phyloP scores from a whole-genome alignment of 179 eudicot species.

The Spinacia oleracea region DNA sequence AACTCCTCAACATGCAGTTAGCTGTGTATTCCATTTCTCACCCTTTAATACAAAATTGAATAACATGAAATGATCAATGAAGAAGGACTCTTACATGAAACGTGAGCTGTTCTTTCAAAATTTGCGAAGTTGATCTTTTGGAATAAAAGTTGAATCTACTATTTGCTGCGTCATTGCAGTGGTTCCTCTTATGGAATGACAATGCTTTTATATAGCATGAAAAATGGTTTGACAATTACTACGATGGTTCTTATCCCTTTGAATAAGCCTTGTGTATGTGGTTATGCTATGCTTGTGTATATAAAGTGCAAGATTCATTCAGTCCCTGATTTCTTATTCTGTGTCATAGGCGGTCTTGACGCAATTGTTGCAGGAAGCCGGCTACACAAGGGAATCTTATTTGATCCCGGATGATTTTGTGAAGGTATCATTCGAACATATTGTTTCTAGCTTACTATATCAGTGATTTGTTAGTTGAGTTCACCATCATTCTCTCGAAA shows the following conservation, averaged over 20 bases:
- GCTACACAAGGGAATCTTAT: slow-evolving; percentile 69
- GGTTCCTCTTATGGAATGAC: neutral
- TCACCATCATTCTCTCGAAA: neutral
- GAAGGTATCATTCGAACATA: slow-evolving; percentile 46
- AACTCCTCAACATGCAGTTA: neutral
- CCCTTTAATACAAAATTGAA: neutral
- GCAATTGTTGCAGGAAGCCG: slow-evolving; percentile 82
- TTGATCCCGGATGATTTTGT: slow-evolving; percentile 70
- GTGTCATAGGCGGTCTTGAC: slow-evolving; percentile 57
- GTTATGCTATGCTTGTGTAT: neutral
- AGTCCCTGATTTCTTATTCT: slow-evolving; percentile 17
- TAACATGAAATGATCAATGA: neutral
- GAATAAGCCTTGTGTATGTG: neutral
- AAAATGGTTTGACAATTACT: neutral
- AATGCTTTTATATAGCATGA: neutral
- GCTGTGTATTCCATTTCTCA: neutral
- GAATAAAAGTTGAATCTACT: neutral
- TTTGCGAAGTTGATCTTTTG: neutral
- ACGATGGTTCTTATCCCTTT: neutral
- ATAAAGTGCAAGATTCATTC: neutral
- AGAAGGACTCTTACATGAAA: neutral
- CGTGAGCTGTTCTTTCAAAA: neutral
- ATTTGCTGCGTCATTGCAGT: neutral
- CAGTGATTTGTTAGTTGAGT: neutral
- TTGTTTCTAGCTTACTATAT: neutral